Conservation (phyloP, 164 flowering plant species). For the Stephania yunnanensis region DNA sequence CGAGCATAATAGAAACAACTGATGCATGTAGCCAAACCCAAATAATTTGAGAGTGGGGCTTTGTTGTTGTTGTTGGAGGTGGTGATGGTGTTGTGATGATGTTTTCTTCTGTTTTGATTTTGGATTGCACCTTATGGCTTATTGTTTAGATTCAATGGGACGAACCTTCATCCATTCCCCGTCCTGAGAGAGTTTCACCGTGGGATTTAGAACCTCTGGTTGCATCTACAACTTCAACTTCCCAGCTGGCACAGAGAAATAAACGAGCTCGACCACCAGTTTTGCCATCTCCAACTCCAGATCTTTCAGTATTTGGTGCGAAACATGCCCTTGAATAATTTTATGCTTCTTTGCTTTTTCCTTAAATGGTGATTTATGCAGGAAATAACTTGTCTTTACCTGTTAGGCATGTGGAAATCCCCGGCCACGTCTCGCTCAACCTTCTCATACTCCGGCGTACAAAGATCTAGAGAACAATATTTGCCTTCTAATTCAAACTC, state of each 20-base stretch:
- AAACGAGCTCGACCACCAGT: constrained; percentile 73
- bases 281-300: constrained; percentile 47
- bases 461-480: constrained; percentile 45
- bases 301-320: constrained; percentile 48
- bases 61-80: too few relatives aligned
- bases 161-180: constrained; percentile 73
- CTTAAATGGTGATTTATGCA: background rate
- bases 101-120: background rate
- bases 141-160: constrained; percentile 88
- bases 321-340: background rate
- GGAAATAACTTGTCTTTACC: background rate
- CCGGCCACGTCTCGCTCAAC: constrained; percentile 39
- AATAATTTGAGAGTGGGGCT: too few relatives aligned
- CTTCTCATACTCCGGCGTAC: constrained; percentile 44
- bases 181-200: constrained; percentile 87
- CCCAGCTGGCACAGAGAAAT: constrained; percentile 58
- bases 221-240: constrained; percentile 38
- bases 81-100: too few relatives aligned
- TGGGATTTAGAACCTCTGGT: constrained; percentile 93
- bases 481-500: constrained; percentile 38
- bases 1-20: too few relatives aligned
- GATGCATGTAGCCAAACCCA: too few relatives aligned
- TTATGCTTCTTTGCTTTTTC: background rate
- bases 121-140: background rate
- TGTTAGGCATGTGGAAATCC: constrained; percentile 62